Conservation (phyloP, 768 basidiomycete genomes). For the Rossbeevera mucosa region DNA sequence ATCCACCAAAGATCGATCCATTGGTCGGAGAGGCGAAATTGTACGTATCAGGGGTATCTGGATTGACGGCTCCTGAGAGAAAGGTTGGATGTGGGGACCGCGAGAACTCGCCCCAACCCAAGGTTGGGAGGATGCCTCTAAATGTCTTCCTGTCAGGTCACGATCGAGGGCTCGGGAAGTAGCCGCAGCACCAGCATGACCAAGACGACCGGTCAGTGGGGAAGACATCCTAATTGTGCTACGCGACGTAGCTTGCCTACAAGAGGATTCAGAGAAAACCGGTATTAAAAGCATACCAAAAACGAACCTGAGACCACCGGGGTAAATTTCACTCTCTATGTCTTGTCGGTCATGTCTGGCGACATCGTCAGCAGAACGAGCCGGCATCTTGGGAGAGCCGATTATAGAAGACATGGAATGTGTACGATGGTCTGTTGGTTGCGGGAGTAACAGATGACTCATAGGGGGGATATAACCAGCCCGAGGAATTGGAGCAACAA, state of each 20-base stretch:
- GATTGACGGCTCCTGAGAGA: neutral
- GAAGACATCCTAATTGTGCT: slow-evolving; percentile 8
- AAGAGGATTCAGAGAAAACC: slow-evolving; percentile 5
- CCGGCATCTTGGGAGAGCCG: neutral
- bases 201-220: slow-evolving; percentile 7
- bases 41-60: neutral
- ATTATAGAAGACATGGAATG: neutral
- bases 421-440: slow-evolving; percentile 4
- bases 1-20: neutral
- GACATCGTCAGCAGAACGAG: neutral
- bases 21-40: neutral
- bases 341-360: neutral
- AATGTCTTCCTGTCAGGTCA: neutral
- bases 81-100: slow-evolving; percentile 7
- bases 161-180: neutral
- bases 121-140: neutral
- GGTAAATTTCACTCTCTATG: neutral
- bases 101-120: slow-evolving; percentile 5
- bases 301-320: slow-evolving; percentile 11
- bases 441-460: slow-evolving; percentile 8
- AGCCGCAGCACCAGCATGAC: neutral
- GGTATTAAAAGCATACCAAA: neutral
- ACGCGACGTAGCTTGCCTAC: slow-evolving; percentile 5
- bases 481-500: neutral
- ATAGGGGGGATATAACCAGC: slow-evolving; percentile 17